phyloP scores from a whole-genome alignment of 331 rosid genomes.

The Acacia concinna region DNA sequence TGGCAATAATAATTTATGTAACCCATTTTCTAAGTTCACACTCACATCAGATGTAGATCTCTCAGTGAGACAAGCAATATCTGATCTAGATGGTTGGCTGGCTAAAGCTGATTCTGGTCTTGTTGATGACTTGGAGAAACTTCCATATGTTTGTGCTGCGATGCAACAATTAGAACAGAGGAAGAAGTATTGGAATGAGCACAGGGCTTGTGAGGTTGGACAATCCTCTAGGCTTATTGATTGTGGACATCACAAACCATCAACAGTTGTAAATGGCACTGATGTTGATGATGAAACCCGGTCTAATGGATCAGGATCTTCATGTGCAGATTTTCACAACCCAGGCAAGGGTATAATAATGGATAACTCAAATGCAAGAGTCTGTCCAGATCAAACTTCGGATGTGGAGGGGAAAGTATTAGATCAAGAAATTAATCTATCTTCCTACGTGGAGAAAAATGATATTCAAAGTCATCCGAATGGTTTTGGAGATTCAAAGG shows the following conservation, averaged over 20 bases:
- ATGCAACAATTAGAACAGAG: slow-evolving; percentile 86
- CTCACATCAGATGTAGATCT: slow-evolving; percentile 90
- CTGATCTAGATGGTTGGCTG: slow-evolving; percentile 91
- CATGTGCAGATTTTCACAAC: slow-evolving; percentile 41
- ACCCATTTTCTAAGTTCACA: slow-evolving; percentile 84
- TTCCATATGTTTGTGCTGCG: slow-evolving; percentile 95
- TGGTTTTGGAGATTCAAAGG: slow-evolving; percentile 49
- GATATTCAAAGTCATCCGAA: slow-evolving; percentile 38
- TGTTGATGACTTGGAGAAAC: slow-evolving; percentile 93
- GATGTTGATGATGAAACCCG: slow-evolving; percentile 44
- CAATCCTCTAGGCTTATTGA: slow-evolving; percentile 39
- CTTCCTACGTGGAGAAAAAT: slow-evolving; percentile 55
- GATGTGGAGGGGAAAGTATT: slow-evolving; percentile 44
- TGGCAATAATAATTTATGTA: slow-evolving; percentile 40
- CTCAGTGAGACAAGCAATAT: slow-evolving; percentile 75
- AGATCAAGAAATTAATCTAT: slow-evolving; percentile 42
- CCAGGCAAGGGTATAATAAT: slow-evolving; percentile 31
- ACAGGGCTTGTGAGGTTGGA: slow-evolving; percentile 35
- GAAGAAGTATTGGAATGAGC: slow-evolving; percentile 84
- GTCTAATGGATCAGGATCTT: slow-evolving; percentile 39
- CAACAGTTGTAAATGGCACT: slow-evolving; percentile 34
- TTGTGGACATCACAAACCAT: slow-evolving; percentile 35
- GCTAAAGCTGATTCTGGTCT: slow-evolving; percentile 88
- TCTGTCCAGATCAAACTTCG: slow-evolving; percentile 40
- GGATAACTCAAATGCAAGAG: slow-evolving; percentile 47